Base-by-base conservation (phyloP, 1,284 basidiomycete species). In the Xanthoconium separans region DNA sequence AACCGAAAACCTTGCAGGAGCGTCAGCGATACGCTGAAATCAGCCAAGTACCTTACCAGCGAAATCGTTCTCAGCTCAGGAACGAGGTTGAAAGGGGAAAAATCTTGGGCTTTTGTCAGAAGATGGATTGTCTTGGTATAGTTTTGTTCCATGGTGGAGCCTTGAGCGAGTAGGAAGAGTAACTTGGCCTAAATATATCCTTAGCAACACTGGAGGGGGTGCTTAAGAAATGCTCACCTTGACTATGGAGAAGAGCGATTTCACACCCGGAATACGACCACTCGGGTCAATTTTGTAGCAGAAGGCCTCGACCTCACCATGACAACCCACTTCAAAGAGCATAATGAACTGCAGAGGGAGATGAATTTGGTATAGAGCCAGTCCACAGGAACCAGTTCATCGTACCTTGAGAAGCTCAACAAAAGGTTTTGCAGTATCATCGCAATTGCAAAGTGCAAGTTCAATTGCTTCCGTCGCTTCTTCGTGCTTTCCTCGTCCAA, bases 401-500 rank as follows among this genome's bases (percentile, higher is more conserved):
- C 20, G 46, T 52, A 57, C 56, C 46, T 56, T 51, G 46, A 43
- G 6, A 27, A 39, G 43, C n/a, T 57, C 46, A 30, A 57, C 13
- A 24, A 58, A 58, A 1, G 27, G 8, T 20, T 7, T 42, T 3
- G 30, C 31, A 2, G 27, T 48, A 13, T 36, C 34, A 24, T 43
- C 31, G 27, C 56, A 52, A 16, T 5, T 5, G 2, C 15, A 8
- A 18, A 43, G 50, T 2, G 18, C 33, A 31, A 3, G 13, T 18
- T 50, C 18, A 12, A 58, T 50, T 13, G 12, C 44, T 31, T 44
- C 9, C 11, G 10, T 47, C n/a, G 50, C 56, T 13, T 47, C 46
- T 13, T 68, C 77, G 33, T 30, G 34, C 1, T 44, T 44, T 31
- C 44, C 44, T 33, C 37, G 16, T 29, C 55, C 30, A 10, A 27